Evolutionary conservation across 768 basidiomycete species (phyloP), one percentile per base, ranked within the genome.

Genomic region (Xerocomellus chrysenteron): DNA sequence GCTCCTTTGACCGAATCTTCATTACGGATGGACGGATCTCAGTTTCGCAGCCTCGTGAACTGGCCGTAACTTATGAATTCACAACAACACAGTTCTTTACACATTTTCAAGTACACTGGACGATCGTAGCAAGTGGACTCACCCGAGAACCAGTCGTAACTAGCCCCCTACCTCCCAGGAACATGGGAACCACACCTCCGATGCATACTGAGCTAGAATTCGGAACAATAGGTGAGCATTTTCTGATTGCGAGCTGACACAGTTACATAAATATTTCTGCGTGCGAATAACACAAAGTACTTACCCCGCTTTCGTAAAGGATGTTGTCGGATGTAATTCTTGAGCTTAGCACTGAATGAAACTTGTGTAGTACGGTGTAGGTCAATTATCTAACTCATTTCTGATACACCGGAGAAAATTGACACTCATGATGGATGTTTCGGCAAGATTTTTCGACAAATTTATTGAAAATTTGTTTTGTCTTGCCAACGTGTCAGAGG

Each of bases 291-390:
- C 64, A 24, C 57, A 61, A 66, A 37, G 58, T 49, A 48, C 67
- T 58, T 67, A 61, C 64, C 67, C 64, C 64, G 26, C 59, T 68
- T 50, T 56, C 63, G 40, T 65, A 54, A 60, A 26, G 26, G 35
- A 12, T 5, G n/a, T 40, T 56, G 55, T 55, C 16, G 60, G 45
- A 59, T 14, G 42, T 26, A n/a, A 36, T 48, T 52, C 52, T 49
- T 17, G 57, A 36, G 48, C 36, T 32, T 36, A 24, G 53, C n/a
- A 41, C 44, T 40, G 19, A 43, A 52, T 47, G 51, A 50, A 53
- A 47, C n/a, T 46, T 12, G 32, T 33, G 26, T 3, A 26, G 26
- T 7, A 16, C 14, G 16, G 35, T 30, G 43, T 32, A 45, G 35
- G 32, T 37, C 32, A 24, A 45, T 52, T 59, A 52, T 50, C 54